phyloP scores from a whole-genome alignment of 371 early-diverging fungal genomes.

The Mortierella sp. region DNA sequence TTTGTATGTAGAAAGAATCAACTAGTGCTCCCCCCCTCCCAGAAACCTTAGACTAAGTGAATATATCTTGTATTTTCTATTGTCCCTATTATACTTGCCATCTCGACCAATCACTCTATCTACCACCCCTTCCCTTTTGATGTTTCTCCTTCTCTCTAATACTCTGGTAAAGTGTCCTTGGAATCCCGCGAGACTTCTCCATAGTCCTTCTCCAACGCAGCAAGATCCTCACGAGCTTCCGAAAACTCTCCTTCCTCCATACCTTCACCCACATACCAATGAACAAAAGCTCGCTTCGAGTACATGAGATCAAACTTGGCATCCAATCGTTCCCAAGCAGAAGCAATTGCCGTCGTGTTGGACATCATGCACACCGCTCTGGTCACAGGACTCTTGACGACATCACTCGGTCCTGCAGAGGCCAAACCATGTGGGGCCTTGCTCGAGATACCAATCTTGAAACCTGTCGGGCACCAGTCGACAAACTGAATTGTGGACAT shows the following conservation, averaged over 20 bases:
- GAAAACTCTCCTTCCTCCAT: constrained; percentile 99
- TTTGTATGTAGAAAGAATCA: too few species aligned
- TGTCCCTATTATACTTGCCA: not conserved
- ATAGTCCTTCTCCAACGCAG: constrained; percentile 99
- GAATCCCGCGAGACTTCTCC: constrained; percentile 97
- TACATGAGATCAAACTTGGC: constrained; percentile 98
- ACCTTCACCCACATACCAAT: constrained; percentile 99
- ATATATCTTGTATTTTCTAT: not conserved
- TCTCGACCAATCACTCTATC: not conserved
- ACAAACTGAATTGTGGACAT: constrained; percentile 93
- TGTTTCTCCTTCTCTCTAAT: not conserved
- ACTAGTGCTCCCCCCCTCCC: too few species aligned
- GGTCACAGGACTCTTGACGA: constrained; percentile 89
- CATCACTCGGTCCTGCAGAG: constrained; percentile 72
- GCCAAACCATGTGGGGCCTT: constrained; percentile 56
- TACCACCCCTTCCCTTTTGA: not conserved
- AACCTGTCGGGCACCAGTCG: constrained; percentile 98
- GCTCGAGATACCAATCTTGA: constrained; percentile 96
- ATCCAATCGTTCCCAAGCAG: constrained; percentile 95
- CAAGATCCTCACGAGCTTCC: constrained; percentile 99
- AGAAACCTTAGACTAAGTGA: too few species aligned
- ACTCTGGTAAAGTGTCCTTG: constrained; percentile 61
- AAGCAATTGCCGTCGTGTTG: constrained; percentile 95
- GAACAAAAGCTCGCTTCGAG: constrained; percentile 97
- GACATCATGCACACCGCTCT: constrained; percentile 94